A percentile compares a stretch with the other conserved stretches of the same genome.
Evolutionary conservation across 768 basidiomycete genomes (phyloP).

Genomic region (Kwoniella heveanensis): DNA sequence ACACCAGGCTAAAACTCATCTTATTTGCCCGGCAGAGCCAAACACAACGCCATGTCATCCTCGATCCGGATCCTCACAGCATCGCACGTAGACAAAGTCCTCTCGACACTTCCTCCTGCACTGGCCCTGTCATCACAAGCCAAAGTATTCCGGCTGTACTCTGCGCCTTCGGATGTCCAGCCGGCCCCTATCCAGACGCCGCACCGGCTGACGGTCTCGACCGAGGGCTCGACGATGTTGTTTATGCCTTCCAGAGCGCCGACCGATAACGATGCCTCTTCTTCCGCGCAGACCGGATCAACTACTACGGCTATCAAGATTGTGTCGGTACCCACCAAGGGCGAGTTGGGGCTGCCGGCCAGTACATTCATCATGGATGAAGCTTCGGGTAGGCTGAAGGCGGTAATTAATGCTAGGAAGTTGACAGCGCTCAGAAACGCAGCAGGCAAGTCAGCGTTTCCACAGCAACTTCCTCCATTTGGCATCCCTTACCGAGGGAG

Average conservation of each 20-base stretch:
- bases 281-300: not conserved
- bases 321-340: conserved; percentile 68
- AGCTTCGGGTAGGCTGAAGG: conserved; percentile 67
- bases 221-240: conserved; percentile 64
- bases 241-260: conserved; percentile 79
- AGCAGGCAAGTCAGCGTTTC: conserved; percentile 69
- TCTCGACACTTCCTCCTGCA: conserved; percentile 59
- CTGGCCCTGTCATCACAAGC: conserved; percentile 65
- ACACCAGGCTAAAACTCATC: too few species aligned
- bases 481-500: too few species aligned
- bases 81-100: conserved; percentile 63
- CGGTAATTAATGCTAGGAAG: conserved; percentile 73
- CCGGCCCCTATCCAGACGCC: conserved; percentile 59
- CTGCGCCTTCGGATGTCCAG: conserved; percentile 7
- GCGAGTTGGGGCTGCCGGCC: conserved; percentile 68
- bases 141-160: conserved; percentile 63
- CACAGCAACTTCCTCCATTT: too few species aligned
- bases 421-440: conserved; percentile 82
- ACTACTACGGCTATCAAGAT: conserved; percentile 68
- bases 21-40: too few species aligned
- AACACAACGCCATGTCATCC: conserved; percentile 5
- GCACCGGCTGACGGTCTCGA: conserved; percentile 65
- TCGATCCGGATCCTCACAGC: conserved; percentile 66
- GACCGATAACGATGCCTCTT: not conserved
- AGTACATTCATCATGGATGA: conserved; percentile 78